Conservation (phyloP, 331 rosid species). For the Cydonia oblonga region DNA sequence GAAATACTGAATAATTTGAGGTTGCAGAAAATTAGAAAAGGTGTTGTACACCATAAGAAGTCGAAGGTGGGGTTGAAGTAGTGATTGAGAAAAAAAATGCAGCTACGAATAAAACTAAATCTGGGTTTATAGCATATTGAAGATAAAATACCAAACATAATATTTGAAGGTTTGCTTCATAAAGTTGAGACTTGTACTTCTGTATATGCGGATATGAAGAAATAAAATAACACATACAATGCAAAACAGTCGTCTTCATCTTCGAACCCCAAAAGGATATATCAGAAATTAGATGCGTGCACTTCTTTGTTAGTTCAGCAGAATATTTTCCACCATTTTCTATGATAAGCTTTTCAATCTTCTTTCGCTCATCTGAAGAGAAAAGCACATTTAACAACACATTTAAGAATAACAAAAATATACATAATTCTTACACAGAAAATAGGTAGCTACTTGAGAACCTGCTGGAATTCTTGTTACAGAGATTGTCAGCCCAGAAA, state of each 20-base stretch:
- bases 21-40: not conserved
- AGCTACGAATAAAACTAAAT: not conserved
- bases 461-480: constrained; percentile 82
- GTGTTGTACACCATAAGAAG: not conserved
- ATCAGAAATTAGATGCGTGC: constrained; percentile 83
- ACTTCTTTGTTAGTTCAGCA: constrained; percentile 67
- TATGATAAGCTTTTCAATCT: constrained; percentile 53
- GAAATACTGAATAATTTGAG: not conserved
- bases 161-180: not conserved
- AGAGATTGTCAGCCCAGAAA: constrained; percentile 78
- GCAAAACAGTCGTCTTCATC: constrained; percentile 7
- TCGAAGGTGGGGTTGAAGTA: not conserved
- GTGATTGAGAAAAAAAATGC: not conserved
- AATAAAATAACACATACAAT: constrained; percentile 8
- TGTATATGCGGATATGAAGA: not conserved
- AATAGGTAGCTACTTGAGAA: constrained; percentile 25
- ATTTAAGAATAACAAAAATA: constrained; percentile 6
- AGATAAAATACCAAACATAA: not conserved
- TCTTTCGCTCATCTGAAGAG: constrained; percentile 66
- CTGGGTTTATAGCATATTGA: not conserved
- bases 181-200: constrained; percentile 1
- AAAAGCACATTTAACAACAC: constrained; percentile 23
- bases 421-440: constrained; percentile 8
- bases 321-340: constrained; percentile 90
- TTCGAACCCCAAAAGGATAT: constrained; percentile 61